Conservation (phyloP, 345 rosid species). For the Salix purpurea region DNA sequence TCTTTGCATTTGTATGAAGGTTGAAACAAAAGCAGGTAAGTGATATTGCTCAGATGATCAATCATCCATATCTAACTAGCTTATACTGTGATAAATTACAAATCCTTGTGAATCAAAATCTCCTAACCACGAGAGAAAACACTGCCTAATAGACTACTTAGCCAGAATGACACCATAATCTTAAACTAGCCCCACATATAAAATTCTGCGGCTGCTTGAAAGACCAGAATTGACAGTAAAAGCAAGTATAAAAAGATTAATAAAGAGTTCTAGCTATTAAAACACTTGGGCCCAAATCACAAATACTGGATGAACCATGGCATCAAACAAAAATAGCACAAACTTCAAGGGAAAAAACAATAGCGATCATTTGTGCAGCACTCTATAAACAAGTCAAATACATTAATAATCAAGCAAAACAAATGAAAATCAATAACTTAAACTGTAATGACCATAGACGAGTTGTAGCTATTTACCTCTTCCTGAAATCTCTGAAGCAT, state of each 20-base stretch:
- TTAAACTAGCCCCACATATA: background rate
- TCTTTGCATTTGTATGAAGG: background rate
- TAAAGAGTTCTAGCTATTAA: background rate
- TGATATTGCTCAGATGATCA: background rate
- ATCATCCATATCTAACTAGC: background rate
- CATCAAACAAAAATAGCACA: background rate
- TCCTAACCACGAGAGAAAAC: background rate
- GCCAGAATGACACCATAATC: too few species aligned
- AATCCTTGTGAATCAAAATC: background rate
- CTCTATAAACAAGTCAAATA: background rate
- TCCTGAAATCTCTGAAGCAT: slow-evolving; percentile 97
- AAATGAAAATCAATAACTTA: background rate
- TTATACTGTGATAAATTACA: background rate
- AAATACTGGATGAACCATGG: background rate
- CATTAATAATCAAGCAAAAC: background rate
- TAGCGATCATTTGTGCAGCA: background rate
- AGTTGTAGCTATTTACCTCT: slow-evolving; percentile 47
- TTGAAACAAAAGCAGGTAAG: background rate
- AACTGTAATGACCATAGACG: background rate
- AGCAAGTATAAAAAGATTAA: background rate
- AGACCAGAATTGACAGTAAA: background rate
- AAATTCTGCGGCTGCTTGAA: background rate
- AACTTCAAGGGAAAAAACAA: background rate
- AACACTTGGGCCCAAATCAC: background rate
- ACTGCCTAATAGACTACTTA: background rate